These are phyloP conservation scores for Stevia rebaudiana DNA, from an alignment of 140 eudicot species.

Conservation along the genomic window DNA sequence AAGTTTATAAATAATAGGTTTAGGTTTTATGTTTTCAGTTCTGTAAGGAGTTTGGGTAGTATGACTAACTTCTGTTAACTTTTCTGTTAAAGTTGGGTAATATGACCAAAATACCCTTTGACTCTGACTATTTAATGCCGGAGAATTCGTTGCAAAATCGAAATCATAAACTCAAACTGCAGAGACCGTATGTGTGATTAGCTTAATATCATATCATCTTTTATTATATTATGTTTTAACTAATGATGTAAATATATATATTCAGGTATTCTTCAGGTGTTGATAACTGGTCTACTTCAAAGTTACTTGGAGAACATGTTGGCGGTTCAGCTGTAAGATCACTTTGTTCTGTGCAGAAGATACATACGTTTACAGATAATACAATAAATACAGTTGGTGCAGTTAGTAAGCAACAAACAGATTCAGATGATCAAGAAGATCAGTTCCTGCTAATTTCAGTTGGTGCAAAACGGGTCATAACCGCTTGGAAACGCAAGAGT, in stretches of 20 bases:
- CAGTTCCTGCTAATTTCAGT: constrained; percentile 71
- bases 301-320: constrained; percentile 95
- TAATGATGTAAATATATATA: constrained; percentile 14
- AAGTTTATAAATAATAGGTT: no score
- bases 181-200: no score
- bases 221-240: background rate
- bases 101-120: no score
- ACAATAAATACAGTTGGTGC: constrained; percentile 16
- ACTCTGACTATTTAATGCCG: no score
- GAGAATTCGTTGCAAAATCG: no score
- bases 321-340: constrained; percentile 98
- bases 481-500: constrained; percentile 69
- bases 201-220: no score
- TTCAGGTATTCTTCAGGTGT: constrained; percentile 58
- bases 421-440: constrained; percentile 42
- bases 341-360: constrained; percentile 58
- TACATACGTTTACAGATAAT: constrained; percentile 41
- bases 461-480: constrained; percentile 93
- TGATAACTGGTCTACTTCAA: constrained; percentile 71
- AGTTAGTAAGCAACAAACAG: constrained; percentile 14
- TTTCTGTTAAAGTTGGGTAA: no score
- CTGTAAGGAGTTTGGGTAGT: no score
- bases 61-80: no score
- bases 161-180: no score
- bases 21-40: no score